Evolutionary conservation across 2,329 filamentous ascomycete species (phyloP).

Genomic region (Aspergillus fumigatiaffinis): DNA sequence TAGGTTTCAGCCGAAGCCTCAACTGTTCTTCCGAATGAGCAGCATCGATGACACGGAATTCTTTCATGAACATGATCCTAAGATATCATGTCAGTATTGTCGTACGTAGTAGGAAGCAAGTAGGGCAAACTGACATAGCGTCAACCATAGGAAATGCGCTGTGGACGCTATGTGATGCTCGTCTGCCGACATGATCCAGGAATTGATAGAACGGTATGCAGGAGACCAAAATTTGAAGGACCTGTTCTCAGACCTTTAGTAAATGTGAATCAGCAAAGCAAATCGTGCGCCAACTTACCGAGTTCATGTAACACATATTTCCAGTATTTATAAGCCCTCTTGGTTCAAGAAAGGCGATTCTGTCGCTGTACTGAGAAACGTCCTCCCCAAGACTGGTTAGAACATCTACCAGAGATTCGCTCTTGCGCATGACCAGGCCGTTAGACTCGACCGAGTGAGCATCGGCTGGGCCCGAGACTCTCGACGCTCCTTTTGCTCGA

Average conservation of each 20-base stretch:
- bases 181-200: slow-evolving; percentile 78
- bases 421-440: slow-evolving; percentile 46
- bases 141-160: slow-evolving; percentile 91
- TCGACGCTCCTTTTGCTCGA: slow-evolving; percentile 45
- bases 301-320: slow-evolving; percentile 99
- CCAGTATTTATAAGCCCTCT: slow-evolving; percentile 93
- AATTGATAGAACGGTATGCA: slow-evolving; percentile 95
- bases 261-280: slow-evolving; percentile 31
- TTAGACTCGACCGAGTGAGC: slow-evolving; percentile 30
- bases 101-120: not conserved
- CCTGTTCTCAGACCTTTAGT: slow-evolving; percentile 46
- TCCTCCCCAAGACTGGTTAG: slow-evolving; percentile 69
- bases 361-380: slow-evolving; percentile 52
- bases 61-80: slow-evolving; percentile 92
- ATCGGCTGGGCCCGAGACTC: slow-evolving; percentile 25
- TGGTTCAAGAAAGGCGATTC: slow-evolving; percentile 81
- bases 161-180: slow-evolving; percentile 86
- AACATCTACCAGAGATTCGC: slow-evolving; percentile 69
- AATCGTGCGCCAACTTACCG: slow-evolving; percentile 57
- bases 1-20: slow-evolving; percentile 68
- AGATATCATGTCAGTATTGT: slow-evolving; percentile 8
- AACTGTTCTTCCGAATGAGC: slow-evolving; percentile 70
- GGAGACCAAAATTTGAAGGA: slow-evolving; percentile 92
- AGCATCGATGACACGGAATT: slow-evolving; percentile 84
- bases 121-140: slow-evolving; percentile 67